Evolutionary conservation across 2,329 filamentous ascomycete species (phyloP).

Genomic region (Phialophora verrucosa): DNA sequence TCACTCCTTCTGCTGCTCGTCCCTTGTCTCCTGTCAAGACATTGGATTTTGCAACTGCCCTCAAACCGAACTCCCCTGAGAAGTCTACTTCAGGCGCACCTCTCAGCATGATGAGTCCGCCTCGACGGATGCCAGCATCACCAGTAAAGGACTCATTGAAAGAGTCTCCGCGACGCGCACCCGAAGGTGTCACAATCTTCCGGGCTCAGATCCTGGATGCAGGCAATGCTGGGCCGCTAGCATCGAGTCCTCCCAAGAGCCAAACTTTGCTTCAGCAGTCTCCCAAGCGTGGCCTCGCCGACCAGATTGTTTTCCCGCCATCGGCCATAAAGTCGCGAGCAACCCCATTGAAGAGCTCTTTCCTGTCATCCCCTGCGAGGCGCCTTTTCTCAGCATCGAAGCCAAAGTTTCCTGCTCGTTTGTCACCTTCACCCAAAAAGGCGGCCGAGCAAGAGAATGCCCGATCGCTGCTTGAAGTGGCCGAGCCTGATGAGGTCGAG

Average conservation of each 20-base stretch:
- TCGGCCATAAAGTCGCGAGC: slow-evolving; percentile 44
- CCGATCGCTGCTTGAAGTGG: neutral
- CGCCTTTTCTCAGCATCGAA: slow-evolving; percentile 50
- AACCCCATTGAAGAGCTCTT: slow-evolving; percentile 47
- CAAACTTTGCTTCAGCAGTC: slow-evolving; percentile 52
- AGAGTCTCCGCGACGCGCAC: slow-evolving; percentile 48
- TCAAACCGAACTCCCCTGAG: slow-evolving; percentile 35
- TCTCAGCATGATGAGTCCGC: slow-evolving; percentile 51
- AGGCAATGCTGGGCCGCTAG: slow-evolving; percentile 6
- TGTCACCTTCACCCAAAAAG: slow-evolving; percentile 27
- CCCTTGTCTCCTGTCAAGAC: slow-evolving; percentile 47
- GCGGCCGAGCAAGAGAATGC: neutral
- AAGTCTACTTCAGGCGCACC: slow-evolving; percentile 46
- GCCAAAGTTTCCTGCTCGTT: slow-evolving; percentile 34
- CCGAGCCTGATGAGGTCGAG: slow-evolving; percentile 29
- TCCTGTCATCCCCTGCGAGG: slow-evolving; percentile 54
- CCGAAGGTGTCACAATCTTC: slow-evolving; percentile 38
- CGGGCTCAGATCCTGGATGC: slow-evolving; percentile 25
- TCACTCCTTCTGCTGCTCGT: slow-evolving; percentile 40
- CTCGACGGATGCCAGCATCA: slow-evolving; percentile 52
- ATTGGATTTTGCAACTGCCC: slow-evolving; percentile 45
- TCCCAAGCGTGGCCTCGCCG: slow-evolving; percentile 50
- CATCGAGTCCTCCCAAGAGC: slow-evolving; percentile 24
- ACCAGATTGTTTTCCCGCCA: slow-evolving; percentile 45
- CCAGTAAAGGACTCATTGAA: slow-evolving; percentile 52